Evolutionary conservation across 2,329 filamentous ascomycete species (phyloP).

Genomic region (Coniella vitis): DNA sequence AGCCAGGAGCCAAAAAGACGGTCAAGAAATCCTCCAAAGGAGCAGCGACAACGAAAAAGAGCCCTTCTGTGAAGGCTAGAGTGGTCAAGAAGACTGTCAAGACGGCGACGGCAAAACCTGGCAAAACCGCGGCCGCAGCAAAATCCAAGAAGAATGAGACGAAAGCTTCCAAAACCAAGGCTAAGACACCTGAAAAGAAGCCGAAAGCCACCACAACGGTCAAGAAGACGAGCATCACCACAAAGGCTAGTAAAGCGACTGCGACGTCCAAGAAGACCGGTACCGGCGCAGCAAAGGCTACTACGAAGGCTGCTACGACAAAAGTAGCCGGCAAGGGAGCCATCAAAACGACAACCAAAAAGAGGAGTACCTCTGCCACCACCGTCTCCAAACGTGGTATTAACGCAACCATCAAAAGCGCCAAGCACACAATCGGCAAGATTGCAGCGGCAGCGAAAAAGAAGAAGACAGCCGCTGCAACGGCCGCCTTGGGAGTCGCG

Average conservation of each 20-base stretch:
- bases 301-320: too few species aligned
- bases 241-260: too few species aligned
- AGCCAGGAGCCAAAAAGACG: too few species aligned
- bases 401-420: slow-evolving; percentile 7
- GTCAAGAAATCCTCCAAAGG: too few species aligned
- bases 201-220: background rate
- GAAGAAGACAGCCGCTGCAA: background rate
- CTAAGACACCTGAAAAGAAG: background rate
- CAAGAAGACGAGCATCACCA: background rate
- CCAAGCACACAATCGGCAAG: slow-evolving; percentile 6
- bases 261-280: too few species aligned
- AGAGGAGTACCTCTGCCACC: too few species aligned
- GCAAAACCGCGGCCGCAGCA: background rate
- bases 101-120: too few species aligned
- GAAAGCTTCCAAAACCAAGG: background rate
- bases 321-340: slow-evolving; percentile 4
- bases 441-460: background rate
- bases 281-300: too few species aligned
- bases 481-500: slow-evolving; percentile 3
- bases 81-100: too few species aligned
- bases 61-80: background rate
- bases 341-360: slow-evolving; percentile 6
- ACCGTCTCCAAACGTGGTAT: slow-evolving; percentile 1
- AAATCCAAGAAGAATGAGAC: background rate
- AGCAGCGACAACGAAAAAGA: too few species aligned